phyloP scores from a whole-genome alignment of 495 filamentous ascomycete species.

The Oidiodendron maius region DNA sequence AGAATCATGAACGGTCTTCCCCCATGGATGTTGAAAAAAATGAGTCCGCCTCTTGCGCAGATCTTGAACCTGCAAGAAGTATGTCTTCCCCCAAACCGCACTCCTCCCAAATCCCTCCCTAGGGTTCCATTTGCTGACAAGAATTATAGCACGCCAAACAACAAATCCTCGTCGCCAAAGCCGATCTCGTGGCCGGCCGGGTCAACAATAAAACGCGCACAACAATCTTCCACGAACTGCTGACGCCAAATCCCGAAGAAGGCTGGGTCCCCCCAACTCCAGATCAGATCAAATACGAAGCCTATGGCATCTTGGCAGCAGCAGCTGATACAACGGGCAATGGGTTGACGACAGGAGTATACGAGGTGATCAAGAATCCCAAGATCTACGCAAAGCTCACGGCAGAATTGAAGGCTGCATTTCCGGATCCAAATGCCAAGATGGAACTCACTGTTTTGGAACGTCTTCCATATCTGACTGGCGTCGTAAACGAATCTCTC shows the following conservation, averaged over 20 bases:
- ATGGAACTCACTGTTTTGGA: conserved; percentile 16
- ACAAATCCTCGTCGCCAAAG: conserved; percentile 6
- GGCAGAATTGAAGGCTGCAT: conserved; percentile 29
- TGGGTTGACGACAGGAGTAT: conserved; percentile 28
- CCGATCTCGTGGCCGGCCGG: conserved; percentile 16
- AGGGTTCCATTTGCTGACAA: conserved; percentile 8
- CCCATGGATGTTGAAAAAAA: not conserved
- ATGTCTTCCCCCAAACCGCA: conserved; percentile 7
- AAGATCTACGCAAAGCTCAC: conserved; percentile 24
- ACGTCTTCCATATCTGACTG: conserved; percentile 32
- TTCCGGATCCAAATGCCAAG: conserved; percentile 25
- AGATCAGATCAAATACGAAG: conserved; percentile 29
- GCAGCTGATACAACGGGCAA: conserved; percentile 36
- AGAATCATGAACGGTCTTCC: conserved; percentile 4
- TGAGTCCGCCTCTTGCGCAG: conserved; percentile 4
- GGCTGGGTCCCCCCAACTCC: conserved; percentile 13
- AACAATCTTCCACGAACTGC: conserved; percentile 25
- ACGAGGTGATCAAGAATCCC: conserved; percentile 29
- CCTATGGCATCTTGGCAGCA: conserved; percentile 29
- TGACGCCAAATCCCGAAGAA: conserved; percentile 16
- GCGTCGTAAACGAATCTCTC: conserved; percentile 27
- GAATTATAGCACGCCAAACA: conserved; percentile 6
- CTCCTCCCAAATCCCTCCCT: not conserved
- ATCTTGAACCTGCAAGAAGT: conserved; percentile 15
- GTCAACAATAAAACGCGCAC: conserved; percentile 21